Evolutionary conservation across 1,284 basidiomycete genomes (phyloP), one percentile per base, ranked within the genome.

Genomic region (Cutaneotrichosporon mucoides): DNA sequence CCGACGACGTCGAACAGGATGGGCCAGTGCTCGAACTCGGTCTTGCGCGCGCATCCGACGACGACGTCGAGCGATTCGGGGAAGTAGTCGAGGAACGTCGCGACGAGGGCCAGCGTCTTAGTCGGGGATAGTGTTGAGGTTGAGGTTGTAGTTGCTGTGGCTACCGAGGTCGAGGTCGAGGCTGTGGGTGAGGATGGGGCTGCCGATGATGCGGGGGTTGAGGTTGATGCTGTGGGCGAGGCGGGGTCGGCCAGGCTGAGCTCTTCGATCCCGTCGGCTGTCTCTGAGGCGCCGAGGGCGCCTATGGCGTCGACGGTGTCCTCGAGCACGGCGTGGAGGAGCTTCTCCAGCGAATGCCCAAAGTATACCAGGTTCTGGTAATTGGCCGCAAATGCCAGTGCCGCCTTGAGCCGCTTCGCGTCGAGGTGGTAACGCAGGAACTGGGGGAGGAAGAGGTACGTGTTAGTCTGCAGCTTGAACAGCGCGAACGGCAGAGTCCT

Each of bases 1-100:
- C 96, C 96, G 5, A 96, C 93, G 13, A 90, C 83, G 57, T 86
- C 86, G 73, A 99, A 99, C 33, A 99, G 79, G 60, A 87, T 84
- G 38, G 83, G 84, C 96, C 96, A 99, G 49, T 90, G 81, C 6
- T 90, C 88, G 69, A 95, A 85, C 77, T 99, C 96, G 4, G 93
- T 99, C 80, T 99, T 99, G 51, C 96, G 83, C 7, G 96, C 96
- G 71, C 95, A 98, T 5, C 90, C 88, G 7, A 98, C 95, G 1
- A 99, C 90, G 5, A 99, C 93, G 62, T 96, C 90, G 55, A 98
- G 80, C 4, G 89, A 85, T 55, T 85, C 87, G 60, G 92, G 88
- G 73, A 98, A 99, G 74, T 98, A 86, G 72, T 99, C 95, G 66
- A 99, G 79, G 71, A 99, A 99, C 63, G 90, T 88, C 55, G 97